Conservation (phyloP, 345 rosid genomes). For the Leavenworthia alabamica region DNA sequence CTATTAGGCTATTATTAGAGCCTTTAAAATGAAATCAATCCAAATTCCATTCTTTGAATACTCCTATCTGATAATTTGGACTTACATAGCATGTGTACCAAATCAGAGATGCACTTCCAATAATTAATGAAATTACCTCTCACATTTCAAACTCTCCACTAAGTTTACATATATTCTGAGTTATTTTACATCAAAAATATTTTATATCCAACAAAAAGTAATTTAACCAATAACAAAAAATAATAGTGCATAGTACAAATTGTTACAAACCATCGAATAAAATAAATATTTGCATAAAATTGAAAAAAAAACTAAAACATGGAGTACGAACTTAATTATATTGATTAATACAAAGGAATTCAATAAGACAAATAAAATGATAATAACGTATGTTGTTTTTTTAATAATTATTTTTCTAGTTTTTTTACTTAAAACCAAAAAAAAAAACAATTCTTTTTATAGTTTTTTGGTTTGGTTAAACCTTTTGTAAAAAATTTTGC, state of each 20-base stretch:
- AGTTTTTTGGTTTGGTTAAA: neutral
- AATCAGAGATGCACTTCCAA: constrained; percentile 7
- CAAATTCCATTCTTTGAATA: neutral
- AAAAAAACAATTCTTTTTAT: no score
- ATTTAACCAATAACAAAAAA: neutral
- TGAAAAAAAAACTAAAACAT: no score
- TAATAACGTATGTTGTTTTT: no score
- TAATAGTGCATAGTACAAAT: neutral
- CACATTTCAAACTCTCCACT: neutral
- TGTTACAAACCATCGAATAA: neutral
- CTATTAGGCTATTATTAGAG: neutral
- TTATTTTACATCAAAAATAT: neutral
- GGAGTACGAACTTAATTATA: neutral
- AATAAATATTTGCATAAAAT: no score
- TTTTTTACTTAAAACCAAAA: no score
- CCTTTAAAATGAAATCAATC: neutral
- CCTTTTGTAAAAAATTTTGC: neutral
- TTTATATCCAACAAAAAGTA: neutral
- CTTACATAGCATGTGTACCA: constrained; percentile 14
- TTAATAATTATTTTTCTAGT: no score
- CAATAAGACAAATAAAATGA: neutral
- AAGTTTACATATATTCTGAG: neutral
- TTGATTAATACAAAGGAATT: neutral
- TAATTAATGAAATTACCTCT: neutral
- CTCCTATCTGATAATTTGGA: neutral